Evolutionary conservation across 1,139 yeast genomes (phyloP), one percentile per base, ranked within the genome.

Genomic region (Geotrichum europaeum): DNA sequence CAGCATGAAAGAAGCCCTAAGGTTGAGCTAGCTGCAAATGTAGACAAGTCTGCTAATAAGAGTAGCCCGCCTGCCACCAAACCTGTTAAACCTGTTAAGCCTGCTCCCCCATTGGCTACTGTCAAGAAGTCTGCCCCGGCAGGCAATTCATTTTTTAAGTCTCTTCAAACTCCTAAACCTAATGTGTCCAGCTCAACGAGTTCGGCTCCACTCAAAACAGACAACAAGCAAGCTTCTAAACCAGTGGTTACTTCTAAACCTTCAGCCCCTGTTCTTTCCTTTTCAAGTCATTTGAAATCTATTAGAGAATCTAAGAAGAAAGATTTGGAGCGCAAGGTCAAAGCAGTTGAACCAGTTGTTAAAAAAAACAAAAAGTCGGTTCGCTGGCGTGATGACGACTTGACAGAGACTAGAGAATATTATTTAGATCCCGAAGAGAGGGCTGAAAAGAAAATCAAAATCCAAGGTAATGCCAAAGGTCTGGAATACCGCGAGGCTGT

Each of bases 351-450:
- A 9, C 50, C 45, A 15, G 45, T 28, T 4, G 50, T 60, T 20
- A 63, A 63, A 57, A 66, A 67, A 28, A 69, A 68, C 57, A 65
- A 65, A 59, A 76, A 75, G 64, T 57, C 69, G 2, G 80, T 76
- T 2, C 68, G 64, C 25, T 76, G 79, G 78, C 67, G 66, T 47
- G 78, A 75, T 49, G 65, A 64, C 12, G 72, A 71, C 22, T 76
- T 72, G 72, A 83, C 71, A 65, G 72, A 67, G 70, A 80, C 73
- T 69, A 78, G 71, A 53, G 65, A 68, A 63, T 82, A 65, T 80
- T 84, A 73, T 72, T 79, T 64, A 66, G 80, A 60, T 70, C 79
- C 63, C 63, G 82, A 65, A 73, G 78, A 67, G 71, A 24, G 59
- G 75, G 67, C 69, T 78, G 55, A 79, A 81, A 72, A 67, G 40